These are phyloP conservation scores for Leccinum disarticulatum DNA, from an alignment of 768 basidiomycete genomes.

Conservation along the genomic window DNA sequence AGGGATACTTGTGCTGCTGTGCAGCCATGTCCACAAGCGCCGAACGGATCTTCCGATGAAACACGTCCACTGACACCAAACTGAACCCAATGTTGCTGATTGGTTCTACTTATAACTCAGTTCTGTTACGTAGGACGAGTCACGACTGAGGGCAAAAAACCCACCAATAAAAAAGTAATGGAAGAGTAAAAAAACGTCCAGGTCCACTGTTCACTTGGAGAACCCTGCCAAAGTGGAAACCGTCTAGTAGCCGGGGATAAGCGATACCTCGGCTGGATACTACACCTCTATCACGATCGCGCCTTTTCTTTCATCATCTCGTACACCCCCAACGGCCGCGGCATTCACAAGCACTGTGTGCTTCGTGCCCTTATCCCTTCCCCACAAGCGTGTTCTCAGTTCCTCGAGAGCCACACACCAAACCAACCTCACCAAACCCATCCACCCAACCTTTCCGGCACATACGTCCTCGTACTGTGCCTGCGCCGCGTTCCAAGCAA, in stretches of 20 bases:
- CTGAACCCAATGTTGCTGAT: background rate
- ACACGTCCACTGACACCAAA: background rate
- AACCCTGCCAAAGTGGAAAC: background rate
- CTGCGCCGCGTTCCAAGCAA: constrained; percentile 6
- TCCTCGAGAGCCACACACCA: background rate
- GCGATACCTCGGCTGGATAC: background rate
- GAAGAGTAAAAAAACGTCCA: background rate
- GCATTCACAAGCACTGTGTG: constrained; percentile 10
- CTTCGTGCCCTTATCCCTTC: background rate
- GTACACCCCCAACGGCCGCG: constrained; percentile 2
- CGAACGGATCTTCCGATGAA: background rate
- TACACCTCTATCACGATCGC: constrained; percentile 4
- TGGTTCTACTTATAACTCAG: background rate
- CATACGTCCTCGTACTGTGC: constrained; percentile 8
- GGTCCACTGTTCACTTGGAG: background rate
- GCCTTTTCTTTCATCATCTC: constrained; percentile 11
- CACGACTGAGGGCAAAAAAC: background rate
- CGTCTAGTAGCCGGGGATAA: background rate
- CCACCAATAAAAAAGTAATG: background rate
- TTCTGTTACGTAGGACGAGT: background rate
- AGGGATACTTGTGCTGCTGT: too few relatives aligned
- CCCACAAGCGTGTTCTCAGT: background rate
- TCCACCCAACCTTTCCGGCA: constrained; percentile 1
- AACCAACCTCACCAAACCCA: constrained; percentile 1
- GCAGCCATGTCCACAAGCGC: background rate